Conservation (phyloP, 2,329 filamentous ascomycete genomes). For the Penicillium palitans region DNA sequence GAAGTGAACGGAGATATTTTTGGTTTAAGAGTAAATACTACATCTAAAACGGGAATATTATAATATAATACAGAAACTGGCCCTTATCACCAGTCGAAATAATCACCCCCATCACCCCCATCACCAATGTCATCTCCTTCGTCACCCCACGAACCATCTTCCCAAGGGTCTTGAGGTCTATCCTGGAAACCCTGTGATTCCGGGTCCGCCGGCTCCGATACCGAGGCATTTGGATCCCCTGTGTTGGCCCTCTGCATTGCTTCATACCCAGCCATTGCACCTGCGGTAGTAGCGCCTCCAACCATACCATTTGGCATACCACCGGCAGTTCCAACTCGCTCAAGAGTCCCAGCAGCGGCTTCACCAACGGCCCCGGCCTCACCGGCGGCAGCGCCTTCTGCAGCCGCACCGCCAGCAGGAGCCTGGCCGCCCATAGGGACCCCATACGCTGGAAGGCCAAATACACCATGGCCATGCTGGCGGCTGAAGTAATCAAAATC, state of each 20-base stretch:
- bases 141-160: slow-evolving; percentile 22
- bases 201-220: slow-evolving; percentile 4
- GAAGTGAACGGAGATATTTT: neutral
- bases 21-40: neutral
- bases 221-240: slow-evolving; percentile 26
- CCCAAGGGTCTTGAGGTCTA: slow-evolving; percentile 27
- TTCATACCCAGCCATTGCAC: slow-evolving; percentile 63
- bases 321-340: slow-evolving; percentile 43
- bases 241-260: slow-evolving; percentile 58
- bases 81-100: slow-evolving; percentile 30
- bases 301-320: slow-evolving; percentile 41
- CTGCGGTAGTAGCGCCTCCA: slow-evolving; percentile 55
- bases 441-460: slow-evolving; percentile 56
- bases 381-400: slow-evolving; percentile 42
- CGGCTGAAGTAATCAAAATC: slow-evolving; percentile 69
- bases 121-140: slow-evolving; percentile 6
- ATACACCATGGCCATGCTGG: slow-evolving; percentile 53
- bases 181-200: slow-evolving; percentile 22
- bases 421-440: slow-evolving; percentile 47
- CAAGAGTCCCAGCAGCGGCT: slow-evolving; percentile 34
- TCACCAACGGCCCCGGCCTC: slow-evolving; percentile 40
- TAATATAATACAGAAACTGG: slow-evolving; percentile 6
- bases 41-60: neutral
- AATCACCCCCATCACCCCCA: slow-evolving; percentile 27
- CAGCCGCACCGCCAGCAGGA: slow-evolving; percentile 41